Conservation (phyloP, 768 basidiomycete genomes). For the Tephrocybe sp. region DNA sequence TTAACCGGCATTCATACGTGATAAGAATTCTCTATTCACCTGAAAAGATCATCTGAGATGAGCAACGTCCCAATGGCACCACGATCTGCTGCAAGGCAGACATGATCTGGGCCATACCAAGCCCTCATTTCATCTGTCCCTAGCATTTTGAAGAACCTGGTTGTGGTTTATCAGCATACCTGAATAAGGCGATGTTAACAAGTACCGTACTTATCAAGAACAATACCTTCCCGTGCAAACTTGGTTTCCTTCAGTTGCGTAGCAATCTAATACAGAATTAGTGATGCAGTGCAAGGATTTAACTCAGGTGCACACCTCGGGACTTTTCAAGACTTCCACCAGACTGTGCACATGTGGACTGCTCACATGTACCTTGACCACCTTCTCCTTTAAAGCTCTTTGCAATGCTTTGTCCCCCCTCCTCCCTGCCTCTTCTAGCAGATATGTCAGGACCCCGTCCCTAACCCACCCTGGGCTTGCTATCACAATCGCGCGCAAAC, state of each 20-base stretch:
- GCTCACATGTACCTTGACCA: constrained; percentile 86
- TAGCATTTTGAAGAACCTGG: constrained; percentile 97
- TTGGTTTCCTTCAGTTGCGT: constrained; percentile 90
- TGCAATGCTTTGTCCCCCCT: constrained; percentile 85
- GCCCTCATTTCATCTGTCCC: constrained; percentile 93
- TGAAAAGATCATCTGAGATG: constrained; percentile 93
- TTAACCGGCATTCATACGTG: not conserved
- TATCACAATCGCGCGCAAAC: constrained; percentile 88
- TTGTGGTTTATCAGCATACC: constrained; percentile 2
- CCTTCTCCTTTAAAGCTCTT: constrained; percentile 75
- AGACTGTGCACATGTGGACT: constrained; percentile 96
- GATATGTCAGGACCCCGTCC: constrained; percentile 83
- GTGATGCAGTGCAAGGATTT: not conserved
- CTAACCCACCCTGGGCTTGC: constrained; percentile 97
- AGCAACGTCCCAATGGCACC: constrained; percentile 93
- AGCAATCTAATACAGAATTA: constrained; percentile 48
- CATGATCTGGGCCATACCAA: constrained; percentile 98
- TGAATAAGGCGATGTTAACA: not conserved
- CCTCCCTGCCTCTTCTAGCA: constrained; percentile 77
- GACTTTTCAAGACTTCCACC: constrained; percentile 91
- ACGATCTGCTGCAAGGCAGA: constrained; percentile 85
- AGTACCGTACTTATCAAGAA: constrained; percentile 74
- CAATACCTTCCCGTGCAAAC: constrained; percentile 90
- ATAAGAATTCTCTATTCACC: constrained; percentile 44
- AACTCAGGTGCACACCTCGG: constrained; percentile 60